Conservation (phyloP, 495 filamentous ascomycete species). For the Hyphodiscus hymeniophilus region DNA sequence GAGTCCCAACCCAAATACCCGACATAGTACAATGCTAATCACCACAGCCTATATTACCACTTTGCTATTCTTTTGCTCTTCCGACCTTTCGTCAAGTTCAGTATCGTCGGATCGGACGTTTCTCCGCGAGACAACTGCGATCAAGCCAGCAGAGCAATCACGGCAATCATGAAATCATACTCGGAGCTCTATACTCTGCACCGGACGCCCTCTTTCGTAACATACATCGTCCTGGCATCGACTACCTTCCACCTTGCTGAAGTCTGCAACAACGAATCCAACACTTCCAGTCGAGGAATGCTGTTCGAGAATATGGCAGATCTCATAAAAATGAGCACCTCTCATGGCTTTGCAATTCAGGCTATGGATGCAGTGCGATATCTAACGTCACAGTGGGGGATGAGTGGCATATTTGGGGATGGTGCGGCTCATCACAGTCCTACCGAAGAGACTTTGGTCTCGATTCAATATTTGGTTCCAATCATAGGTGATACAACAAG, state of each 20-base stretch:
- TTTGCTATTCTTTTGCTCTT: constrained; percentile 57
- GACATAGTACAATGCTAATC: constrained; percentile 2
- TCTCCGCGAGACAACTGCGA: constrained; percentile 52
- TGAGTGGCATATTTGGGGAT: too few species aligned
- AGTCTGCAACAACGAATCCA: constrained; percentile 14
- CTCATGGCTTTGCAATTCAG: constrained; percentile 50
- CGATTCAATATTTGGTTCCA: too few species aligned
- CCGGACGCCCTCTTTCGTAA: constrained; percentile 47
- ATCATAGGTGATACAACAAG: too few species aligned
- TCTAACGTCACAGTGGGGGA: too few species aligned
- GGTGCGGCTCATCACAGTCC: too few species aligned
- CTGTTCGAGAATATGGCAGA: constrained; percentile 20
- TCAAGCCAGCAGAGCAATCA: constrained; percentile 52
- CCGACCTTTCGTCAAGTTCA: constrained; percentile 54
- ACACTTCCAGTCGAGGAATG: constrained; percentile 4
- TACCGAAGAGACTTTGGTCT: too few species aligned
- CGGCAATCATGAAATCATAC: constrained; percentile 46
- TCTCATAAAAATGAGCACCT: constrained; percentile 47
- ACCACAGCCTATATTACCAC: constrained; percentile 54
- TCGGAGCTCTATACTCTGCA: constrained; percentile 50
- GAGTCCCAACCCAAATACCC: constrained; percentile 28
- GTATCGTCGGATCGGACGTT: constrained; percentile 45
- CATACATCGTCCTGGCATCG: constrained; percentile 51
- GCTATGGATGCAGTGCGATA: too few species aligned
- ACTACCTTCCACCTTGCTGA: constrained; percentile 46